phyloP scores from a whole-genome alignment of 805 yeast species.

The Saccharomycopsis microspora region DNA sequence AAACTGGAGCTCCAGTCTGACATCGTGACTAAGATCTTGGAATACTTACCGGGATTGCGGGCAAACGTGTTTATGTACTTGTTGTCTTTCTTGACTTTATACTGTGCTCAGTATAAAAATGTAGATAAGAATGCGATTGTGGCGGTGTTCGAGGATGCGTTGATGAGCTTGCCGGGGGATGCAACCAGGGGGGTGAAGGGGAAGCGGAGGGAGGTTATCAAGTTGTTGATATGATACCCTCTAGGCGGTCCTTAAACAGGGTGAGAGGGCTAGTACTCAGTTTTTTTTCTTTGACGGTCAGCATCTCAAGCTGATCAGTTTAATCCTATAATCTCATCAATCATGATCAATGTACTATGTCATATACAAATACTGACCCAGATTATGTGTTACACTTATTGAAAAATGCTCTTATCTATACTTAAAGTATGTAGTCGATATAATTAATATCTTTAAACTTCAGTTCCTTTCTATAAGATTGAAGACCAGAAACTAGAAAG shows the following conservation, averaged over 20 bases:
- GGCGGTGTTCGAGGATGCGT: conserved; percentile 14
- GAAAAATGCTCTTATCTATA: neutral
- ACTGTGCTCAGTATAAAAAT: conserved; percentile 17
- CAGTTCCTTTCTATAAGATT: no score
- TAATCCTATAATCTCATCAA: neutral
- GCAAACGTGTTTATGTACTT: conserved; percentile 31
- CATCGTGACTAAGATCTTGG: conserved; percentile 25
- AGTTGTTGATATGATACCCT: conserved; percentile 5
- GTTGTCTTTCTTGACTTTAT: conserved; percentile 27
- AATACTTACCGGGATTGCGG: conserved; percentile 28
- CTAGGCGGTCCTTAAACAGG: neutral
- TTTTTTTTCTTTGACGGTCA: neutral
- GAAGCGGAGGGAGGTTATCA: conserved; percentile 15
- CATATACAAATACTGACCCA: neutral
- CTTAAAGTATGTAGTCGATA: neutral
- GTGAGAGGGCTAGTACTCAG: neutral
- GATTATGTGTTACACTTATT: neutral
- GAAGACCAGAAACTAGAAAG: no score
- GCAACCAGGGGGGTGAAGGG: conserved; percentile 4
- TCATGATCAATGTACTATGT: neutral
- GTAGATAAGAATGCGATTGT: conserved; percentile 10
- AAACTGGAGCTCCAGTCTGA: conserved; percentile 20
- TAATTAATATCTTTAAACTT: no score
- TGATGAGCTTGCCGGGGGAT: conserved; percentile 11
- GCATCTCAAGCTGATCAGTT: neutral